Base-by-base conservation (phyloP, 192 early-diverging fungal genomes). In the Backusella sp. region DNA sequence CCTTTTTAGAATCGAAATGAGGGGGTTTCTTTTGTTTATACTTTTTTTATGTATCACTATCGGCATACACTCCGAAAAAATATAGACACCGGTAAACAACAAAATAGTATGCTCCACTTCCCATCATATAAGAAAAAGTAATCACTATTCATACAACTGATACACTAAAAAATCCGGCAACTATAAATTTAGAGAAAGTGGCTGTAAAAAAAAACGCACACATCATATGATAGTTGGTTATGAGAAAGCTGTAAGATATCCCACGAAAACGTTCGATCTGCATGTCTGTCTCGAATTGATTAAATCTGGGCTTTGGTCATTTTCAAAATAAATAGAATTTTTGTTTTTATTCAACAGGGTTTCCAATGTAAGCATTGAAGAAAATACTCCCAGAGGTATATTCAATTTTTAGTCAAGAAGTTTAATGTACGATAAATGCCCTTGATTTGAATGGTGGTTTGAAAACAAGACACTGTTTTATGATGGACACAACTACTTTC, bases 321-420 rank as follows among this genome's bases (percentile, higher is more conserved):
- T 62, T 62, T 62, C 56, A 28, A 26, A 62, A 62, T 62, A 62
- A 62, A 62, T 62, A 28, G 56, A 26, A 62, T 14, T 62, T 62
- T 28, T 62, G 23, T 12, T 26, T 59, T 23, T 62, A 62, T 62
- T 26, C 23, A 1, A n/a, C n/a, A 56, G 53, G 21, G 53, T 32
- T 32, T 32, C 32, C 2, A 32, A 32, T 56, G 19, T 5, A 19
- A 53, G 52, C 17, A 53, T 56, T 44, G 5, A 44, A 44, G 0
- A 17, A 44, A 3, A 44, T 17, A 44, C 42, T 44, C 42, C 5
- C 15, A 44, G 42, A 44, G 14, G 4, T 17, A 15, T 0, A 44
- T 44, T 44, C 15, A 44, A 17, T 17, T 15, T 17, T 14, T 5
- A 17, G 42, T 15, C 14, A 44, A 3, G 14, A 44, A 17, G 15